Conservation (phyloP, 192 early-diverging fungal genomes). For the Thoreauomyces humboldtii region DNA sequence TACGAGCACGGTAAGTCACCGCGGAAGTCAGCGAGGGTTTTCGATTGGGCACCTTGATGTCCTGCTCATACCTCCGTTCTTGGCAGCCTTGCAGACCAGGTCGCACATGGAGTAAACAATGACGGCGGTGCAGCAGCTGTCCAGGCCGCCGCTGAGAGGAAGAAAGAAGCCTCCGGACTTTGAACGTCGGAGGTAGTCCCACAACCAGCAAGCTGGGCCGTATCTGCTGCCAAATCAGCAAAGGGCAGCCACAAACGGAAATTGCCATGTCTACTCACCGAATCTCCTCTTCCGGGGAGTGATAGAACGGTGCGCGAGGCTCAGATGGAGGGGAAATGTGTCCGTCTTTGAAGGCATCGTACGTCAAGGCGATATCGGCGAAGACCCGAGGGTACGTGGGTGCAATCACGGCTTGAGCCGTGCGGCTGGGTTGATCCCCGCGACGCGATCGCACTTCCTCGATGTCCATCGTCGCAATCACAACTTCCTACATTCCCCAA, state of each 20-base stretch:
- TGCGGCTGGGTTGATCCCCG: constrained; percentile 65
- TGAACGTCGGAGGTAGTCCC: constrained; percentile 96
- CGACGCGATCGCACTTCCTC: constrained; percentile 84
- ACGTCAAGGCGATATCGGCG: constrained; percentile 39
- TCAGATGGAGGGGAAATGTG: constrained; percentile 48
- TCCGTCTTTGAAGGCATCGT: constrained; percentile 27
- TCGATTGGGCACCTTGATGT: background rate
- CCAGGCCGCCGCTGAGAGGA: constrained; percentile 96
- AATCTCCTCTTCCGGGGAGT: constrained; percentile 88
- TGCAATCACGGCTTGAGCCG: constrained; percentile 72
- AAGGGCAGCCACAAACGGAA: background rate
- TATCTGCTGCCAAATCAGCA: constrained; percentile 43
- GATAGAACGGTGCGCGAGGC: constrained; percentile 49
- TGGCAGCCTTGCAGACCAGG: constrained; percentile 68
- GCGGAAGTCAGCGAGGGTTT: background rate
- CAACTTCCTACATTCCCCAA: constrained; percentile 69
- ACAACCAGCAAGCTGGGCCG: constrained; percentile 98
- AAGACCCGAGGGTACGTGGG: constrained; percentile 66
- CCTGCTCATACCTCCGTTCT: constrained; percentile 47
- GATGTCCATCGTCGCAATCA: constrained; percentile 87
- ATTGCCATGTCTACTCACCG: constrained; percentile 37
- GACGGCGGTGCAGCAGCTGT: constrained; percentile 81
- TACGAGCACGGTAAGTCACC: too few relatives aligned
- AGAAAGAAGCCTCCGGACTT: constrained; percentile 86
- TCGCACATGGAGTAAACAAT: constrained; percentile 93